A percentile compares a stretch with the other conserved stretches of the same genome.
phyloP scores from a whole-genome alignment of 345 rosid species.

The Fremontodendron californicum region DNA sequence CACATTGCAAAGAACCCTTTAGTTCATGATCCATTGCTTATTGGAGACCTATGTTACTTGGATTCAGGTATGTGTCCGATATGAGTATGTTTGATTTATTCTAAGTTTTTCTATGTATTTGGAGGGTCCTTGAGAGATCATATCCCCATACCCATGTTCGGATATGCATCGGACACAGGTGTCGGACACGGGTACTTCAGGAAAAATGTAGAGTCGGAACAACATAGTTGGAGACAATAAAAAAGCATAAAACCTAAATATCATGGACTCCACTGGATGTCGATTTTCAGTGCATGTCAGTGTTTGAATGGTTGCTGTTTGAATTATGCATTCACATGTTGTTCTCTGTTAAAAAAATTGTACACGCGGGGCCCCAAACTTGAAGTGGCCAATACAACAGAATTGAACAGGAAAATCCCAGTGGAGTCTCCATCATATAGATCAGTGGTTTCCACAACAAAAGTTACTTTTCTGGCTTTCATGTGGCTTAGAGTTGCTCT shows the following conservation, averaged over 20 bases:
- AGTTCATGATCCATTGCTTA: neutral
- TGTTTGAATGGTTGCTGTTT: constrained; percentile 6
- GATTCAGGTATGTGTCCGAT: no score
- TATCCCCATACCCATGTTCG: no score
- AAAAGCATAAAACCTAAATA: neutral
- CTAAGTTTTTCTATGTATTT: no score
- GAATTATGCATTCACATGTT: constrained; percentile 23
- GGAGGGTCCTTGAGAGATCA: no score
- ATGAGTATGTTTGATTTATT: no score
- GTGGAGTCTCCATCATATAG: constrained; percentile 27
- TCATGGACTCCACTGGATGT: neutral
- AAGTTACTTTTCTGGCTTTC: constrained; percentile 14
- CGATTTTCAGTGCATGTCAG: constrained; percentile 10
- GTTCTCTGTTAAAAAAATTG: neutral
- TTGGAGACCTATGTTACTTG: no score
- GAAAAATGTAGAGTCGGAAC: no score
- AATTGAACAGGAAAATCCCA: constrained; percentile 10
- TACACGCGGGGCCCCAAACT: constrained; percentile 21
- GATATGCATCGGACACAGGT: no score
- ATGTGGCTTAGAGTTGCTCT: constrained; percentile 16
- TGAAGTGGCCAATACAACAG: constrained; percentile 11
- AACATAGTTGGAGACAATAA: neutral
- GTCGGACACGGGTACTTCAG: no score
- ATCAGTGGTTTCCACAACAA: constrained; percentile 7
- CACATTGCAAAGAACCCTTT: neutral